These are phyloP conservation scores for Entoloma clypeatum DNA, from an alignment of 1,284 basidiomycete species.

Conservation along the genomic window DNA sequence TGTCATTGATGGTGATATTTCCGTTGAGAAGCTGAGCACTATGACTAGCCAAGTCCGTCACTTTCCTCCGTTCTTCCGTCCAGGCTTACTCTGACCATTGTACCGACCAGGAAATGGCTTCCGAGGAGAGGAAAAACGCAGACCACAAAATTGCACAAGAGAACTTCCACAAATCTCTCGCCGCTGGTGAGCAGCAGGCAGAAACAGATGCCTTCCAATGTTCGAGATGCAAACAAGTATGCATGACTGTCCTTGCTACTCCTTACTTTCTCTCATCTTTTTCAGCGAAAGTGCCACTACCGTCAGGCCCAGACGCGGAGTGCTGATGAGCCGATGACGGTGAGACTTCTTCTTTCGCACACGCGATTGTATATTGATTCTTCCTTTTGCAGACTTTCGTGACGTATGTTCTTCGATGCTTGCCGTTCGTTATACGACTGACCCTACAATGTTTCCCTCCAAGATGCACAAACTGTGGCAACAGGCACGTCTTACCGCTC, in stretches of 20 bases:
- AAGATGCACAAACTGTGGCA: slow-evolving; percentile 35
- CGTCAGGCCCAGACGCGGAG: slow-evolving; percentile 93
- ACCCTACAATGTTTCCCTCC: slow-evolving; percentile 8
- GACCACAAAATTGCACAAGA: slow-evolving; percentile 82
- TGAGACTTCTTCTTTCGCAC: slow-evolving; percentile 37
- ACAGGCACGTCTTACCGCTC: slow-evolving; percentile 19
- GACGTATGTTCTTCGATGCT: slow-evolving; percentile 26
- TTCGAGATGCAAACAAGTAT: slow-evolving; percentile 81
- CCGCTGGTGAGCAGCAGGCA: slow-evolving; percentile 85
- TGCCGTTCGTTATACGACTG: slow-evolving; percentile 5
- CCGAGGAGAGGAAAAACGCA: slow-evolving; percentile 83
- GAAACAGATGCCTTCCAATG: slow-evolving; percentile 99
- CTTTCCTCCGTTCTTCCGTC: background rate
- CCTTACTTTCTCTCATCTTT: slow-evolving; percentile 13
- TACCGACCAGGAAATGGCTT: slow-evolving; percentile 83
- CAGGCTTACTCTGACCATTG: background rate
- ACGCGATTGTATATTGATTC: background rate
- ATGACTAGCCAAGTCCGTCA: slow-evolving; percentile 77
- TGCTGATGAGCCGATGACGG: slow-evolving; percentile 97
- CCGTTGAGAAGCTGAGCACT: slow-evolving; percentile 64
- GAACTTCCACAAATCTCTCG: slow-evolving; percentile 90
- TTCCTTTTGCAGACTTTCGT: slow-evolving; percentile 34
- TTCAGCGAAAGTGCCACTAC: slow-evolving; percentile 84
- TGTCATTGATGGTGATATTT: slow-evolving; percentile 79
- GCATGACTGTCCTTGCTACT: slow-evolving; percentile 12